Evolutionary conservation across 108 stramenopile species (phyloP), one percentile per base, ranked within the genome.

Genomic region (Skeletonema marinoi): DNA sequence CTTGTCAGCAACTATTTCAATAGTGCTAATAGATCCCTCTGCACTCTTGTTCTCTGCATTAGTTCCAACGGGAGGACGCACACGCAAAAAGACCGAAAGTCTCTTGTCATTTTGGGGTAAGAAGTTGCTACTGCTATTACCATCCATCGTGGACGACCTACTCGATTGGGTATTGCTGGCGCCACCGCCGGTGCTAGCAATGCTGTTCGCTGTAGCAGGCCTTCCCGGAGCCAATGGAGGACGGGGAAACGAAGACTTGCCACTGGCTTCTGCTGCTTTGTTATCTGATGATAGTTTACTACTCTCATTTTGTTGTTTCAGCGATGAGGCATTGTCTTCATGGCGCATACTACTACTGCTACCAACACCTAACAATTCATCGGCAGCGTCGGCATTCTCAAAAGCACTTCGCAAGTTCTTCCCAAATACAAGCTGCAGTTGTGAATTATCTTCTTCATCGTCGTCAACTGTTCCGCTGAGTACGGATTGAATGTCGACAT

Each of bases 61-160:
- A 14, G 68, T 60, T 33, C 67, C 67, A 32, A 75, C 48, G 14
- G 70, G 75, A 29, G 92, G 92, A 39, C 90, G 88, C 21, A 93
- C 84, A 32, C 92, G 89, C 32, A 90, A 78, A 69, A 84, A 93
- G 1, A 90, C 88, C 3, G 87, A 80, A 25, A 92, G 60, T 12
- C 65, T 73, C 63, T 66, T 68, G 12, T 80, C 79, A 1, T 80
- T 29, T 29, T 58, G 25, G 56, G 56, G 10, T 6, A 29, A 25
- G 60, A 25, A 25, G 25, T 25, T 25, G 25, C 3, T 30, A 11
- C 30, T 31, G 60, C 32, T 33, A 3, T 31, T 33, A 16, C 60
- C 60, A 14, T 33, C 35, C 14, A 17, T 29, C 6, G 62, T 21
- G n/a, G 62, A 63, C 21, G 62, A 21, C 62, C 16, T n/a, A n/a